A percentile compares a stretch with the other conserved stretches of the same genome.
These are phyloP conservation scores for Dryas alaskensis DNA, from an alignment of 306 rosid species.

Conservation along the genomic window DNA sequence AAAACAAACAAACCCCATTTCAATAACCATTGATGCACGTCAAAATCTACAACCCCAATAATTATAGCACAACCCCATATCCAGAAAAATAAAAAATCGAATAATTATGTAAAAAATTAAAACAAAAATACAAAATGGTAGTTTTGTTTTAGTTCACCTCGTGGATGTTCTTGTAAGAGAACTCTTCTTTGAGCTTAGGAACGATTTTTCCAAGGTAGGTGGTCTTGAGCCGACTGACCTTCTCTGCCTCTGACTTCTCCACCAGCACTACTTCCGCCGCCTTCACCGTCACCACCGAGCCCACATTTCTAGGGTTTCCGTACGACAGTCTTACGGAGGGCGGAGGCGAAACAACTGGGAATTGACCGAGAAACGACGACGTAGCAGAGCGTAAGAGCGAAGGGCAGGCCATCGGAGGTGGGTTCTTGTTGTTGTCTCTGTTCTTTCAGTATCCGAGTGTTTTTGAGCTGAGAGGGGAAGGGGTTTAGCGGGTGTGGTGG, in stretches of 20 bases:
- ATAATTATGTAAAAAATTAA: neutral
- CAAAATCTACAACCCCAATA: neutral
- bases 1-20: neutral
- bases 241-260: conserved; percentile 79
- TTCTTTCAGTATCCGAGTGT: neutral
- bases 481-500: neutral
- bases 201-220: conserved; percentile 63
- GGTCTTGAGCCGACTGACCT: conserved; percentile 52
- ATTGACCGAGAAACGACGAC: conserved; percentile 66
- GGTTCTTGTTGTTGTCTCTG: conserved; percentile 1
- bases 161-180: conserved; percentile 65
- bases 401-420: conserved; percentile 52
- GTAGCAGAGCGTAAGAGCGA: conserved; percentile 60
- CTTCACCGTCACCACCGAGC: conserved; percentile 43
- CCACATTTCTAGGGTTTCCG: conserved; percentile 37
- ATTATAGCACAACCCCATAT: conserved; percentile 5
- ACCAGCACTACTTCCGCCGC: conserved; percentile 64
- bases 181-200: conserved; percentile 85
- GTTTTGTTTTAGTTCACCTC: conserved; percentile 39
- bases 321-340: conserved; percentile 9
- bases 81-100: neutral
- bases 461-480: neutral
- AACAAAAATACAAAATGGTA: neutral
- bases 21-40: neutral
- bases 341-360: conserved; percentile 39